phyloP scores from a whole-genome alignment of 1,284 basidiomycete species.

The Malassezia japonica region DNA sequence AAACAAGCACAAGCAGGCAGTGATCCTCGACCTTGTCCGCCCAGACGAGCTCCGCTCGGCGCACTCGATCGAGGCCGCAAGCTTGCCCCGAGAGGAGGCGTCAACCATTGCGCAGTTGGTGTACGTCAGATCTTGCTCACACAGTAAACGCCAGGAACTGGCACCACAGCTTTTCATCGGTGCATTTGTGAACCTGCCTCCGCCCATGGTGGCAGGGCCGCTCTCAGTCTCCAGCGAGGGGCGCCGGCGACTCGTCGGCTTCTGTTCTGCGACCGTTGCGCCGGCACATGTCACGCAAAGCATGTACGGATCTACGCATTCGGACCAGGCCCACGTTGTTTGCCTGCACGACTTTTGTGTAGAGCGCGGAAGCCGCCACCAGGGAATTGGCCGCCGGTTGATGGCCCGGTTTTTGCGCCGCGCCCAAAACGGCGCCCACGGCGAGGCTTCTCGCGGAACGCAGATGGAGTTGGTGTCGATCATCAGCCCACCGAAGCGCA shows the following conservation, averaged over 20 bases:
- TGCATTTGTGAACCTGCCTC: conserved; percentile 30
- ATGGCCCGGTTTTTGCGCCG: conserved; percentile 30
- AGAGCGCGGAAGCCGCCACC: conserved; percentile 23
- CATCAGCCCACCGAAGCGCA: conserved; percentile 35
- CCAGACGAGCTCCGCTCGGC: conserved; percentile 32
- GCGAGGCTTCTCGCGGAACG: conserved; percentile 21
- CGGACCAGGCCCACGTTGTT: conserved; percentile 34
- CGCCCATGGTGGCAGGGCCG: conserved; percentile 39
- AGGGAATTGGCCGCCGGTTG: conserved; percentile 30
- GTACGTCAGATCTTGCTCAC: conserved; percentile 28
- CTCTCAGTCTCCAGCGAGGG: conserved; percentile 23
- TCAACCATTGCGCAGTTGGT: conserved; percentile 30
- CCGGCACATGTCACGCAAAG: conserved; percentile 32
- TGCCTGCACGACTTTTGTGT: conserved; percentile 44
- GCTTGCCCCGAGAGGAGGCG: conserved; percentile 33
- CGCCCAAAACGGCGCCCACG: conserved; percentile 6
- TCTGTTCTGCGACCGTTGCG: conserved; percentile 35
- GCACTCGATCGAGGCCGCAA: conserved; percentile 25
- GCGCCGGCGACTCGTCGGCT: conserved; percentile 33
- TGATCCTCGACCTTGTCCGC: conserved; percentile 33
- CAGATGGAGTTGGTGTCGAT: conserved; percentile 40
- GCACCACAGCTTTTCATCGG: conserved; percentile 44
- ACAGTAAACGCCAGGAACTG: conserved; percentile 29
- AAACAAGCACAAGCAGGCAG: background rate
- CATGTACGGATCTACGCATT: conserved; percentile 33